Conservation (phyloP, 2,329 filamentous ascomycete genomes). For the Epichloe gansuensis region DNA sequence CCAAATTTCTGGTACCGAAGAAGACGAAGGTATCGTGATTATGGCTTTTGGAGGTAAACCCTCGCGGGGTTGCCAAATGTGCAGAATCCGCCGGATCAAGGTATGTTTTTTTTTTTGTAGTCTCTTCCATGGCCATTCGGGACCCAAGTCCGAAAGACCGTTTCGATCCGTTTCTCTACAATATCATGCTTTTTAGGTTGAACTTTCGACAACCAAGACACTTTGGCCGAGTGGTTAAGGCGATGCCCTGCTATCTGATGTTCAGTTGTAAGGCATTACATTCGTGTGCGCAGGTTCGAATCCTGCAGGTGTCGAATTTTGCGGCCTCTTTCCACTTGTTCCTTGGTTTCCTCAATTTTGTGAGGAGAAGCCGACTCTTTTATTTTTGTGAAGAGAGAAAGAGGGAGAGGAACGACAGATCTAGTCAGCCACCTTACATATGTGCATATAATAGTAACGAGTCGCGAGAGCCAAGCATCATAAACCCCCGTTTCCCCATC, state of each 20-base stretch:
- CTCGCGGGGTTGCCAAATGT: slow-evolving; percentile 60
- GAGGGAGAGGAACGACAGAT: too few species aligned
- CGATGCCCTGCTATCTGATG: not conserved
- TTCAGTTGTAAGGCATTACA: not conserved
- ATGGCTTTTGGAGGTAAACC: slow-evolving; percentile 56
- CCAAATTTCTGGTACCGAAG: not conserved
- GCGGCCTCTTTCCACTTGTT: too few species aligned
- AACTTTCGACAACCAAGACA: fast-evolving
- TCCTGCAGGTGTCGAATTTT: slow-evolving; percentile 3
- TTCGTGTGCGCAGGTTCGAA: slow-evolving; percentile 5
- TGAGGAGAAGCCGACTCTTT: too few species aligned
- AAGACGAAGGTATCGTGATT: slow-evolving; percentile 1
- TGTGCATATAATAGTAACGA: too few species aligned
- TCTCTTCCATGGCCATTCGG: not conserved
- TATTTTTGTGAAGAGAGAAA: too few species aligned
- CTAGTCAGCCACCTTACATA: too few species aligned
- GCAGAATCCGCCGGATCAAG: slow-evolving; percentile 59
- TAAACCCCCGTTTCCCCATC: too few species aligned
- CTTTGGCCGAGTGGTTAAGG: slow-evolving; percentile 6
- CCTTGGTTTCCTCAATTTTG: not conserved
- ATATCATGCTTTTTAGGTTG: too few species aligned
- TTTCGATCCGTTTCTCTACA: too few species aligned
- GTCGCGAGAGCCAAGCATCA: too few species aligned
- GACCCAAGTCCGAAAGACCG: not conserved
- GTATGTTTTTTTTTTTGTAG: slow-evolving; percentile 24